These are phyloP conservation scores for Cytospora piceicola DNA, from an alignment of 2,329 filamentous ascomycete species.

Conservation along the genomic window DNA sequence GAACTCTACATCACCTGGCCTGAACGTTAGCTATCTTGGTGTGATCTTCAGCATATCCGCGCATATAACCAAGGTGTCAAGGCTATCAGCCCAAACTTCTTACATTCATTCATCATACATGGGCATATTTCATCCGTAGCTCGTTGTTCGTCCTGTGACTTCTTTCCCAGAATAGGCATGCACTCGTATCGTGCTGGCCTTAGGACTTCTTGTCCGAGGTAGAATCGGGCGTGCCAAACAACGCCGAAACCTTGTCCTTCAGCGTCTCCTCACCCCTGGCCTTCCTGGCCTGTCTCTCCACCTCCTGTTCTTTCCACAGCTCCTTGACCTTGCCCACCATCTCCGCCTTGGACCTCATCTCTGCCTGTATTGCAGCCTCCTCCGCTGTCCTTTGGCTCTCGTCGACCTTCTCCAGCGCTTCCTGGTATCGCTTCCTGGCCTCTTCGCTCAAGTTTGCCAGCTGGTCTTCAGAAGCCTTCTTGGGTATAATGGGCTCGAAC, in stretches of 20 bases:
- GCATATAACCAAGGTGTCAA: not conserved
- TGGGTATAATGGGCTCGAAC: constrained; percentile 61
- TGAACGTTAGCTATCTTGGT: not conserved
- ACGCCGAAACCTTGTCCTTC: constrained; percentile 45
- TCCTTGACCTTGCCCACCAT: constrained; percentile 60
- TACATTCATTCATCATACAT: not conserved
- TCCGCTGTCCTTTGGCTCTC: constrained; percentile 64
- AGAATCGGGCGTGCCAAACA: constrained; percentile 33
- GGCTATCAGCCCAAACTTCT: not conserved
- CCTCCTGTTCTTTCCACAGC: constrained; percentile 59
- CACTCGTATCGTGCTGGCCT: constrained; percentile 9
- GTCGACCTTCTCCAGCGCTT: constrained; percentile 60
- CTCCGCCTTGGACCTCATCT: constrained; percentile 63
- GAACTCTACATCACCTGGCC: not conserved
- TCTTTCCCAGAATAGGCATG: not conserved
- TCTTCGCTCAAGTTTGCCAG: constrained; percentile 46
- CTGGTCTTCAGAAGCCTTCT: constrained; percentile 32
- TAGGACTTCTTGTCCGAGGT: constrained; percentile 21
- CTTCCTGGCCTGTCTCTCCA: constrained; percentile 58
- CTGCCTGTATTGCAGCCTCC: constrained; percentile 65
- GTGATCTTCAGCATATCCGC: not conserved
- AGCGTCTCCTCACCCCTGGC: constrained; percentile 56
- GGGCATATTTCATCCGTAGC: not conserved
- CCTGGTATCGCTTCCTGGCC: constrained; percentile 55
- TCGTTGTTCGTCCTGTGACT: not conserved